Evolutionary conservation across 1,284 basidiomycete species (phyloP), one percentile per base, ranked within the genome.

Genomic region (Leccinum solheimii): DNA sequence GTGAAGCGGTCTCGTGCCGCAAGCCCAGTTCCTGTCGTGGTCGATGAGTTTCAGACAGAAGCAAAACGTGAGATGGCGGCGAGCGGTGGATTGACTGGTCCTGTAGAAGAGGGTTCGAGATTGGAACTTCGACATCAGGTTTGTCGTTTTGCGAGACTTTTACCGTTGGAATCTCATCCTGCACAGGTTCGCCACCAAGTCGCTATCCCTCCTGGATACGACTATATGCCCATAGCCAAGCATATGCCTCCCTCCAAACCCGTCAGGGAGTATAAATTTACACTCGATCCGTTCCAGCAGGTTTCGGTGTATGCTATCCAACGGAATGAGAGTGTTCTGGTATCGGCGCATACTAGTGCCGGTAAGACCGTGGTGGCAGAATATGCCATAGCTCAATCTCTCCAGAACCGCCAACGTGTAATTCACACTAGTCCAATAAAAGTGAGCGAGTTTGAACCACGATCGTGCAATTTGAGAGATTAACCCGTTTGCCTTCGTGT

Each of bases 371-470:
- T 98, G 59, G 97, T 99, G 59, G 97, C 97, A 58, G 97, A 99
- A 79, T 99, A 98, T 77, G 97, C 97, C 50, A 99, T 99, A 72
- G 97, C 97, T 0, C 95, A 97, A 72, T 97, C 93, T 81, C 80
- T 99, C 67, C 86, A 87, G 74, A 86, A 90, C 72, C 95, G 94
- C 70, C 95, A 98, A 77, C 85, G 97, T 76, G 96, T 99, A 63
- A 98, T 99, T 64, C 99, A 99, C 79, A 99, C 97, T 19, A 95
- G 92, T 83, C 97, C 97, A 59, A 99, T 99, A 81, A 99, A 99
- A 87, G 95, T 94, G 75, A 74, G 84, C 81, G 60, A 65, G 62
- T 38, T 53, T 26, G 55, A 65, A 64, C 64, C 57, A 62, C 36
- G 6, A 30, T 32, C 57, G 57, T 66, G 57, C 68, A 69, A 62